phyloP scores from a whole-genome alignment of 352 stramenopile genomes.

The Phytophthora brassicae region DNA sequence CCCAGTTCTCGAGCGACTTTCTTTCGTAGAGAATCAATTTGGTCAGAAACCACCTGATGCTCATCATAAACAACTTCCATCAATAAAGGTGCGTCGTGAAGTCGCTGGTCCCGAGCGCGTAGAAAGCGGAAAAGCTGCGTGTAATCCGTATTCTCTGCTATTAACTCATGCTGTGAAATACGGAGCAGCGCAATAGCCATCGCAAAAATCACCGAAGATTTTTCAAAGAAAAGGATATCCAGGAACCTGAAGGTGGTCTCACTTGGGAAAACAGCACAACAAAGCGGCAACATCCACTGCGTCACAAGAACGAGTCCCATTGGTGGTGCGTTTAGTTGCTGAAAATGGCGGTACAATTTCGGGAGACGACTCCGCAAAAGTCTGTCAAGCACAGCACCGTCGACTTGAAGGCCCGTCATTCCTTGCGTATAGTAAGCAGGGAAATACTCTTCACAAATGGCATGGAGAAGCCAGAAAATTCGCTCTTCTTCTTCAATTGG shows the following conservation, averaged over 20 bases:
- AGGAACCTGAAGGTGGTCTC: slow-evolving; percentile 65
- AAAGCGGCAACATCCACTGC: slow-evolving; percentile 68
- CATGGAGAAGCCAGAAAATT: slow-evolving; percentile 61
- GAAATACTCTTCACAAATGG: slow-evolving; percentile 64
- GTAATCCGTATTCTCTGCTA: slow-evolving; percentile 62
- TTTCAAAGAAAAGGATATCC: slow-evolving; percentile 61
- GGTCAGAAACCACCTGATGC: slow-evolving; percentile 35
- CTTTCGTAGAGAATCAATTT: slow-evolving; percentile 14
- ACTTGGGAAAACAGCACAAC: slow-evolving; percentile 65
- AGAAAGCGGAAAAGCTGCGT: slow-evolving; percentile 68
- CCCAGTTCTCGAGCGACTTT: slow-evolving; percentile 19
- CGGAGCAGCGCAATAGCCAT: slow-evolving; percentile 58
- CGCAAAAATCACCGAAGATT: slow-evolving; percentile 52
- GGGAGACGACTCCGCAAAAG: slow-evolving; percentile 49
- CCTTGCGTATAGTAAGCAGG: slow-evolving; percentile 62
- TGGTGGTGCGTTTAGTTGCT: slow-evolving; percentile 51
- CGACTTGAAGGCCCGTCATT: slow-evolving; percentile 62
- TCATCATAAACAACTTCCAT: slow-evolving; percentile 62
- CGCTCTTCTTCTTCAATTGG: slow-evolving; percentile 40
- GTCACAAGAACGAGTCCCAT: slow-evolving; percentile 64
- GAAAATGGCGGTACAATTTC: slow-evolving; percentile 60
- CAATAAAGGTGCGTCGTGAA: slow-evolving; percentile 60
- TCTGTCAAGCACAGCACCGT: slow-evolving; percentile 55
- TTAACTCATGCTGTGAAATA: slow-evolving; percentile 52
- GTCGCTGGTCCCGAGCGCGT: slow-evolving; percentile 56